Base-by-base conservation (phyloP, 441 rosid species). In the Flueggea neowawraea region DNA sequence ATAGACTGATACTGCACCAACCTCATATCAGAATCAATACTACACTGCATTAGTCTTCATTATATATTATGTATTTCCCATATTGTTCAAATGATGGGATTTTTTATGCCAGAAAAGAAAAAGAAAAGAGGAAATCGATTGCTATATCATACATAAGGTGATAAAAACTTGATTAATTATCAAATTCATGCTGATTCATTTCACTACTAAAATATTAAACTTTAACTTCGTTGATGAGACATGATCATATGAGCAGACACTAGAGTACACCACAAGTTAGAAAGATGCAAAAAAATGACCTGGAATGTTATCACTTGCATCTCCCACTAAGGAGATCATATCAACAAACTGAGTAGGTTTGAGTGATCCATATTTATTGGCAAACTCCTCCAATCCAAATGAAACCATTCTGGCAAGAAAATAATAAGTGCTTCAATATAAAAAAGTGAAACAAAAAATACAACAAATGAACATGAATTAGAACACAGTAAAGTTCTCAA, bases 341-440 rank as follows among this genome's bases (percentile, higher is more conserved):
- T 95, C 99, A 71, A 89, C 98, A 76, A 91, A 91, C 75, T 95
- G 99, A 56, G 85, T 76, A 62, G 97, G 98, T 66, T 80, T 71
- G 79, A 91, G 61, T 54, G 63, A 76, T 68, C 96, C 93, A 58
- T 80, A 95, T 73, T 79, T 86, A 76, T 86, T 58, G 63, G 97
- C 89, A 64, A 91, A 95, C 59, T 95, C 95, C 76, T 95, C 99
- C 76, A 88, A 66, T 61, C 99, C 99, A 68, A 86, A 95, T 57
- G 99, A 95, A 67, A 81, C 84, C 97, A 91, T 89, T 76, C 99
- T 95, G 83, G 48, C 10, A 54, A 65, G 50, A 43, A 57, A 22
- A 22, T 22, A 22, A 16, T 8, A 48, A 43, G 0, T 47, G 41
- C 3, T 47, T 47, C 50, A 10, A 47, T 47, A 12, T 47, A 47